Conservation (phyloP, 1,284 basidiomycete species). For the Phellopilus nigrolimitatus region DNA sequence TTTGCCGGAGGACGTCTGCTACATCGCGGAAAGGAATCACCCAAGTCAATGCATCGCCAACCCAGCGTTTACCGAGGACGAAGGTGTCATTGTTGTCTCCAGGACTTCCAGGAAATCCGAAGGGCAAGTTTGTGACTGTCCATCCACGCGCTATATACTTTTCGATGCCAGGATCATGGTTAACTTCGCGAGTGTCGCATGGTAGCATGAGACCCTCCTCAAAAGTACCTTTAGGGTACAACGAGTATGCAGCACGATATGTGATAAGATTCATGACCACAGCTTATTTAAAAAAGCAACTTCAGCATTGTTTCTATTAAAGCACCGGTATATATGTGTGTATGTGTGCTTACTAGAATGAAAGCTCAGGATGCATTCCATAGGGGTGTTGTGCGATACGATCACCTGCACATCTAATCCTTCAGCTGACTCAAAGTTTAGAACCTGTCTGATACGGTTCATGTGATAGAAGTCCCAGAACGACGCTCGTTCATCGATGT, state of each 20-base stretch:
- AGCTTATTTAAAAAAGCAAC: too few relatives aligned
- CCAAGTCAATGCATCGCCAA: conserved; percentile 8
- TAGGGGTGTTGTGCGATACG: background rate
- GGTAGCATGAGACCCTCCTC: conserved; percentile 5
- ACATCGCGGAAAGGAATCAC: conserved; percentile 4
- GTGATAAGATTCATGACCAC: conserved; percentile 17
- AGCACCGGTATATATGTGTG: background rate
- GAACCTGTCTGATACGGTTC: background rate
- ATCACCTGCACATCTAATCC: too few relatives aligned
- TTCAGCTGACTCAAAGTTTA: conserved; percentile 4
- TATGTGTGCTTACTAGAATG: conserved; percentile 11
- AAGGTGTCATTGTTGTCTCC: background rate
- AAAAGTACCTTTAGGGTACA: conserved; percentile 15
- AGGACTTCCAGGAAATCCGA: too few relatives aligned
- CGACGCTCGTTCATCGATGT: background rate
- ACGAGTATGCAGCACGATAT: conserved; percentile 9
- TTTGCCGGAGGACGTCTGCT: background rate
- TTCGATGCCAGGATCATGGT: conserved; percentile 3
- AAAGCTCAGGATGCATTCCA: conserved; percentile 8
- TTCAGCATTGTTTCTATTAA: too few relatives aligned
- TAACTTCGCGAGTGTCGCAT: background rate
- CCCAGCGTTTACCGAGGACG: conserved; percentile 13
- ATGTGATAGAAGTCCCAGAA: background rate
- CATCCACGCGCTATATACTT: conserved; percentile 8
- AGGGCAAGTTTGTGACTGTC: background rate